Conservation (phyloP, 345 rosid genomes). For the Citrus trifoliata region DNA sequence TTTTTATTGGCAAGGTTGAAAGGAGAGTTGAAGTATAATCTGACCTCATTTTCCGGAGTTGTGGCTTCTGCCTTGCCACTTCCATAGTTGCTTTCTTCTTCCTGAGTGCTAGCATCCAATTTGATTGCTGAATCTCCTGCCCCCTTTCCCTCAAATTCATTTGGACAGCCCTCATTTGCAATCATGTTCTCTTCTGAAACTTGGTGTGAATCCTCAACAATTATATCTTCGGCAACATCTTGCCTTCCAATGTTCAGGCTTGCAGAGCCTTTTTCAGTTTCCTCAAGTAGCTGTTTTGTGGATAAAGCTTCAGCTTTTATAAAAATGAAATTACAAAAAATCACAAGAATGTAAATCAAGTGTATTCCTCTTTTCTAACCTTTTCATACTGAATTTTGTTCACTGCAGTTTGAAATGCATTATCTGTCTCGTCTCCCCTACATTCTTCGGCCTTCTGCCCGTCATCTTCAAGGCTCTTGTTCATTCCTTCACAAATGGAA, state of each 20-base stretch:
- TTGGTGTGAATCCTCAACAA: slow-evolving; percentile 14
- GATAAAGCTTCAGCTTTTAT: slow-evolving; percentile 5
- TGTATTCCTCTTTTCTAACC: slow-evolving; percentile 25
- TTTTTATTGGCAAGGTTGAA: background rate
- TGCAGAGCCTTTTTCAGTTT: slow-evolving; percentile 14
- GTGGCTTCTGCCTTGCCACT: slow-evolving; percentile 22
- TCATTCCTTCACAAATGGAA: slow-evolving; percentile 21
- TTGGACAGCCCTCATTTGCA: slow-evolving; percentile 16
- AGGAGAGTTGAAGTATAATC: slow-evolving; percentile 7
- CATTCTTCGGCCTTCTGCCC: slow-evolving; percentile 18
- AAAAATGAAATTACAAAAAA: background rate
- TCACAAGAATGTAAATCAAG: background rate
- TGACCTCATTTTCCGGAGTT: slow-evolving; percentile 39
- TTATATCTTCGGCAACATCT: slow-evolving; percentile 18
- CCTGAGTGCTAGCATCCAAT: slow-evolving; percentile 3
- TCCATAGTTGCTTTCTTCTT: slow-evolving; percentile 15
- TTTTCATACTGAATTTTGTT: slow-evolving; percentile 24
- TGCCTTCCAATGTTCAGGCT: slow-evolving; percentile 18
- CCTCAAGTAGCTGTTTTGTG: slow-evolving; percentile 18
- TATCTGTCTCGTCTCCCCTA: slow-evolving; percentile 4
- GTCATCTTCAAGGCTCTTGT: slow-evolving; percentile 26
- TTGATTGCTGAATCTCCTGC: slow-evolving; percentile 2
- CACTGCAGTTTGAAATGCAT: slow-evolving; percentile 4
- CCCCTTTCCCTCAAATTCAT: slow-evolving; percentile 15
- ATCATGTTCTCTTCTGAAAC: slow-evolving; percentile 20